These are phyloP conservation scores for Lentinus tigrinus DNA, from an alignment of 768 basidiomycete species.

Conservation along the genomic window DNA sequence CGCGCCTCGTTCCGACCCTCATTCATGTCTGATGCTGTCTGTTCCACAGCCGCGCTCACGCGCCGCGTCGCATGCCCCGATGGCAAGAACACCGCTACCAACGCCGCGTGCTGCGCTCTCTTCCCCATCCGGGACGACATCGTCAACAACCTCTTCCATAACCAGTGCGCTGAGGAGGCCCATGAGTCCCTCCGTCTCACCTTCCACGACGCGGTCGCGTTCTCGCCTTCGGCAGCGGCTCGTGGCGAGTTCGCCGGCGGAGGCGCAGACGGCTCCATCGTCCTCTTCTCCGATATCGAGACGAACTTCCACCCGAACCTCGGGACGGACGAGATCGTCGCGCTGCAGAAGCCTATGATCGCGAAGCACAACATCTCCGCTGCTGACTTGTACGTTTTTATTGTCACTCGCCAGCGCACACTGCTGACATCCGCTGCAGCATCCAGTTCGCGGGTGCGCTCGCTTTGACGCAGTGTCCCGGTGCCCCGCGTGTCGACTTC, in stretches of 20 bases:
- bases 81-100: background rate
- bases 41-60: background rate
- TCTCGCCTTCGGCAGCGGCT: background rate
- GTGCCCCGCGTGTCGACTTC: background rate
- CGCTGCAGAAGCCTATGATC: conserved; percentile 22
- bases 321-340: conserved; percentile 26
- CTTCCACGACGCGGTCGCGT: background rate
- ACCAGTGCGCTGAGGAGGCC: background rate
- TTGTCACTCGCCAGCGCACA: background rate
- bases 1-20: no score
- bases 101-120: background rate
- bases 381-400: background rate
- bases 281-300: conserved; percentile 24
- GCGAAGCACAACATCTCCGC: conserved; percentile 5
- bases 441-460: conserved; percentile 26
- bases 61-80: background rate
- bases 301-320: conserved; percentile 25
- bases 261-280: conserved; percentile 28
- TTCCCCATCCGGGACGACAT: background rate
- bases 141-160: background rate
- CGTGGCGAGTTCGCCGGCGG: conserved; percentile 20
- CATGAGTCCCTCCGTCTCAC: conserved; percentile 1
- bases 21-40: no score
- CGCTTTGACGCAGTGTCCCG: conserved; percentile 22
- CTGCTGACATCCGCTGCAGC: conserved; percentile 7